Base-by-base conservation (phyloP, 352 stramenopile genomes). In the Aphanomyces stellatus region DNA sequence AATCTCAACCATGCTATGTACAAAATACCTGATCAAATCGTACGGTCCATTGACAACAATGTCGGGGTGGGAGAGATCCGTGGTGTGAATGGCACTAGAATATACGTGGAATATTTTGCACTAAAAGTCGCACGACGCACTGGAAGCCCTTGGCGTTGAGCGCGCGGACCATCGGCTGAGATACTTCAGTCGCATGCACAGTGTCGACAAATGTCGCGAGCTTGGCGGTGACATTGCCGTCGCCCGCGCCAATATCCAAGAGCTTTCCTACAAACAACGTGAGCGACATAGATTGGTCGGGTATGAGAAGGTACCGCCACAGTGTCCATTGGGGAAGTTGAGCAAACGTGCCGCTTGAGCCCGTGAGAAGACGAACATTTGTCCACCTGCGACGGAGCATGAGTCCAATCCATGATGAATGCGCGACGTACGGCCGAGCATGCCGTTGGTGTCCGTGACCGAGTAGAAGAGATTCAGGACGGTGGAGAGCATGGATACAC, bases 311-410 rank as follows among this genome's bases (percentile, higher is more conserved):
- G 24, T 48, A 63, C 55, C 55, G 15, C 55, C 55, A 17, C 55
- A 55, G 19, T 51, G 22, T 3, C 40, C 35, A 19, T 65, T 15
- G 5, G 59, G 59, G 46, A 65, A 65, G 7, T 42, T 41, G 2
- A 65, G 56, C 35, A 65, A 22, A 24, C 33, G 19, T 6, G 27
- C 17, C 11, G 41, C 59, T 71, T 94, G 86, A 51, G 76, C 74
- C 19, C 75, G 69, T 0, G 83, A 94, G 19, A 92, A 74, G 65
- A 94, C 86, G 68, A 94, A 94, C 85, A 94, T 94, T 77, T 94
- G 83, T 34, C 83, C 86, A 71, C 85, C 83, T 93, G 56, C 33
- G 11, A 15, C 17, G 28, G 8, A 6, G 41, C 15, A 17, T 51
- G 3, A 55, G 35, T n/a, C 19, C 4, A 33, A 13, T 19, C 24